Percentiles rank a stretch among this genome's conserved stretches.
These are phyloP conservation scores for Solioccasus polychromus DNA, from an alignment of 768 basidiomycete species.

Conservation along the genomic window DNA sequence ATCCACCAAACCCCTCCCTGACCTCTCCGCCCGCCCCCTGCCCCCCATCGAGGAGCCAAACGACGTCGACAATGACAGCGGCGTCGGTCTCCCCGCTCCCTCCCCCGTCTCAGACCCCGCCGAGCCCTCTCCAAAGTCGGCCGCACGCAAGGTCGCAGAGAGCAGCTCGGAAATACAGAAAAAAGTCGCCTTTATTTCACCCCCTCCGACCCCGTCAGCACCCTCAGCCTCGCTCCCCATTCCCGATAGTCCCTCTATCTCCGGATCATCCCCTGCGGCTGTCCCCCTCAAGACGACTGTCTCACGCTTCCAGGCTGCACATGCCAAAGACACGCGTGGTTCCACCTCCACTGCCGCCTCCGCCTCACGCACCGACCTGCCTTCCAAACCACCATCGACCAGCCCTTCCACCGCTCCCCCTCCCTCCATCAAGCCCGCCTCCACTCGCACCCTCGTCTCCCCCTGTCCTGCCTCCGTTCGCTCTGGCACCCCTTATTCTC, in stretches of 20 bases:
- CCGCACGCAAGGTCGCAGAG: constrained; percentile 40
- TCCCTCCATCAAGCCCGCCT: constrained; percentile 56
- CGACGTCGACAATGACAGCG: constrained; percentile 34
- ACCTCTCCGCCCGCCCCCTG: constrained; percentile 50
- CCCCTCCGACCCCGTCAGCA: constrained; percentile 64
- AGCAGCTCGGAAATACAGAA: constrained; percentile 56
- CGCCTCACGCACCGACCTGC: constrained; percentile 60
- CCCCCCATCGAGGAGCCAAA: constrained; percentile 45
- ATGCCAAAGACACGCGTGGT: constrained; percentile 65
- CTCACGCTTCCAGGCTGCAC: constrained; percentile 72
- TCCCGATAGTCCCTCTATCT: constrained; percentile 39
- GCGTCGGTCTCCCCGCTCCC: constrained; percentile 36
- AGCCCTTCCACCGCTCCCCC: constrained; percentile 48
- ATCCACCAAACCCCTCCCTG: constrained; percentile 71
- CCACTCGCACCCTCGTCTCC: constrained; percentile 61
- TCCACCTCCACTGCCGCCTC: constrained; percentile 63
- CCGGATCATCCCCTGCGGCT: constrained; percentile 29
- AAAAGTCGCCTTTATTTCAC: constrained; percentile 86
- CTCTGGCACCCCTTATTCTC: constrained; percentile 79
- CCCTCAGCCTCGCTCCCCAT: constrained; percentile 48
- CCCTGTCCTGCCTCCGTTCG: constrained; percentile 72
- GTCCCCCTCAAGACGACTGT: constrained; percentile 59
- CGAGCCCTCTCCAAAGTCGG: constrained; percentile 26
- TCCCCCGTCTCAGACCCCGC: constrained; percentile 26
- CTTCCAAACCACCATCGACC: constrained; percentile 42